These are phyloP conservation scores for Cyamopsis tetragonoloba DNA, from an alignment of 306 rosid species.

Conservation along the genomic window DNA sequence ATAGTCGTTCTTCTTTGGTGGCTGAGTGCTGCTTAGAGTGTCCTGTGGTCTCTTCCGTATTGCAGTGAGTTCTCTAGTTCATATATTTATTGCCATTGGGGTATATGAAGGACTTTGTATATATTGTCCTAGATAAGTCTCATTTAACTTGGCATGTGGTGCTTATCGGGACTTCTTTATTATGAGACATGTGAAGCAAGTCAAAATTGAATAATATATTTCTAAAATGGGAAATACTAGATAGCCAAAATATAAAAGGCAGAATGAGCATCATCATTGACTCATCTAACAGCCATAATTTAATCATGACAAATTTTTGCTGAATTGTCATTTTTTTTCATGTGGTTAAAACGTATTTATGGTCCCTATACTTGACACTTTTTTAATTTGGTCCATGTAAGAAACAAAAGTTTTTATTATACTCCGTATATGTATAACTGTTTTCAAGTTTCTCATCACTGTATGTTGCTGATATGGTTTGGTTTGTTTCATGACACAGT, in stretches of 20 bases:
- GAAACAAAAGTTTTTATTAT: neutral
- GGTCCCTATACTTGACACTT: neutral
- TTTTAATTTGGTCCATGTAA: neutral
- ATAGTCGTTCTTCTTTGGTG: constrained; percentile 53
- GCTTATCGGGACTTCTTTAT: constrained; percentile 1
- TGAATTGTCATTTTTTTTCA: neutral
- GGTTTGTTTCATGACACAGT: neutral
- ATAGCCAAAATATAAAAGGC: neutral
- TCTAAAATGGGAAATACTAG: neutral
- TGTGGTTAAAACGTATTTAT: neutral
- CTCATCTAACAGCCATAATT: neutral
- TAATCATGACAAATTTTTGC: neutral
- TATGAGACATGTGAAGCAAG: constrained; percentile 1
- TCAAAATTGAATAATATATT: neutral
- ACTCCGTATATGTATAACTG: neutral
- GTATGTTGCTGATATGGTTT: neutral
- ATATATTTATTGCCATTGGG: constrained; percentile 18
- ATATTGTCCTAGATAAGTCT: constrained; percentile 3
- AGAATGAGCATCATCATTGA: neutral
- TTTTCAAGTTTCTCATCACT: neutral
- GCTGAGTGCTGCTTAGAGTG: constrained; percentile 77
- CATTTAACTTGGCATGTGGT: constrained; percentile 1
- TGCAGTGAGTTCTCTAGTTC: constrained; percentile 51
- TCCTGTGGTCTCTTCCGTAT: constrained; percentile 68
- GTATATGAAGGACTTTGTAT: neutral